A percentile compares a stretch with the other conserved stretches of the same genome.
These are phyloP conservation scores for Heliocybe sulcata DNA, from an alignment of 1,284 basidiomycete species.

Conservation along the genomic window DNA sequence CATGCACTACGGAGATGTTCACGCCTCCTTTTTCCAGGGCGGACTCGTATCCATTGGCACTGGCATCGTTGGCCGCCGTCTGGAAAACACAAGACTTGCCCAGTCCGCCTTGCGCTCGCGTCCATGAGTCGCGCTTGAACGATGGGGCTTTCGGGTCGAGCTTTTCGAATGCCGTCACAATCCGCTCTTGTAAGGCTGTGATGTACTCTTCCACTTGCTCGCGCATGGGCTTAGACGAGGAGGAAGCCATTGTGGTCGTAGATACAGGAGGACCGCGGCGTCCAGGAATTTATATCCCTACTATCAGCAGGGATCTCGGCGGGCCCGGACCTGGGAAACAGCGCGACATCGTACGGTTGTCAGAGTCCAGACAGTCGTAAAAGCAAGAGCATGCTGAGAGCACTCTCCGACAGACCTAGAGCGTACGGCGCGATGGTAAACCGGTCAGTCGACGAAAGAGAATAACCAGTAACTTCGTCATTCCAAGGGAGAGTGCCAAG, in stretches of 20 bases:
- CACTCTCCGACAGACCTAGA: too few species aligned
- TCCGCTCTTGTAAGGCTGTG: constrained; percentile 73
- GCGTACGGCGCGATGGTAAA: too few species aligned
- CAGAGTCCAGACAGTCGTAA: too few species aligned
- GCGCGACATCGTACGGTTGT: neutral
- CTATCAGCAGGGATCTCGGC: neutral
- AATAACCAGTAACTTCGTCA: too few species aligned
- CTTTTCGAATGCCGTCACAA: constrained; percentile 74
- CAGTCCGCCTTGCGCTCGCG: constrained; percentile 76
- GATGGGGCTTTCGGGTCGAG: constrained; percentile 67
- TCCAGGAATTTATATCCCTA: neutral
- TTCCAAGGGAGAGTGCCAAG: too few species aligned
- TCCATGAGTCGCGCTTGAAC: constrained; percentile 89
- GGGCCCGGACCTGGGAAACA: neutral
- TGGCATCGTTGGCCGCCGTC: constrained; percentile 25
- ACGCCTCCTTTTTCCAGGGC: constrained; percentile 96
- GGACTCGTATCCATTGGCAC: constrained; percentile 26
- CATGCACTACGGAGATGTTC: constrained; percentile 92
- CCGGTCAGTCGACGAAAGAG: too few species aligned
- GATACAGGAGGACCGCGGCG: neutral
- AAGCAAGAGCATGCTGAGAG: too few species aligned
- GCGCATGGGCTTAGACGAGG: constrained; percentile 55
- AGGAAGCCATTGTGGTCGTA: neutral
- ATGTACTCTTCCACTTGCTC: constrained; percentile 78
- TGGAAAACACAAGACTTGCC: constrained; percentile 89